A percentile compares a stretch with the other conserved stretches of the same genome.
Evolutionary conservation across 1,284 basidiomycete species (phyloP).

Genomic region (Lentinula novae-zelandiae): DNA sequence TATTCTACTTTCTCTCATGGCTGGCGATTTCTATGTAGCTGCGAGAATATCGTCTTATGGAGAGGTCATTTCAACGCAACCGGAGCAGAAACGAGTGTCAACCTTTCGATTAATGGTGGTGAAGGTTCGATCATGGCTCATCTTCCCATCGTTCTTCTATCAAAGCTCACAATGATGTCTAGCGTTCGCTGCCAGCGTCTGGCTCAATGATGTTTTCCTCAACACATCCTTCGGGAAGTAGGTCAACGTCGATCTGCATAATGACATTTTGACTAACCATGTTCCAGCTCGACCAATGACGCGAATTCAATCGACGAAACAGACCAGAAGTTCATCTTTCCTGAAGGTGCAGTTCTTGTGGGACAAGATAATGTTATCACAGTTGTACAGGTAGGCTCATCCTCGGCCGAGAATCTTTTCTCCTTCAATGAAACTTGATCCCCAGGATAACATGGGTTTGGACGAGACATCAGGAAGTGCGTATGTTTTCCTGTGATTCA

Average conservation of each 20-base stretch:
- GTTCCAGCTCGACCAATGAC: constrained; percentile 60
- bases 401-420: too few relatives aligned
- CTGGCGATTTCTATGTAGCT: constrained; percentile 37
- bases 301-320: constrained; percentile 54
- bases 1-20: not conserved
- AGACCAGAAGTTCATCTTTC: constrained; percentile 62
- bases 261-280: not conserved
- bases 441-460: constrained; percentile 51
- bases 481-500: constrained; percentile 13
- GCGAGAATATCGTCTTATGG: constrained; percentile 78
- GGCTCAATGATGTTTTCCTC: constrained; percentile 74
- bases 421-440: too few relatives aligned
- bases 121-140: constrained; percentile 42
- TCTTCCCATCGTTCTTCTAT: not conserved
- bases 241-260: constrained; percentile 19
- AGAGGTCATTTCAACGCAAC: constrained; percentile 71
- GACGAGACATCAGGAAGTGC: constrained; percentile 52
- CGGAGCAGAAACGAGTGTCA: constrained; percentile 55
- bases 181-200: constrained; percentile 78
- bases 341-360: constrained; percentile 42
- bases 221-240: constrained; percentile 71
- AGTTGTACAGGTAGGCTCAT: constrained; percentile 53
- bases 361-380: constrained; percentile 71
- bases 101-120: constrained; percentile 76
- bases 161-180: not conserved